Evolutionary conservation across 2,329 filamentous ascomycete genomes (phyloP).

Genomic region (Falciphora oryzae): DNA sequence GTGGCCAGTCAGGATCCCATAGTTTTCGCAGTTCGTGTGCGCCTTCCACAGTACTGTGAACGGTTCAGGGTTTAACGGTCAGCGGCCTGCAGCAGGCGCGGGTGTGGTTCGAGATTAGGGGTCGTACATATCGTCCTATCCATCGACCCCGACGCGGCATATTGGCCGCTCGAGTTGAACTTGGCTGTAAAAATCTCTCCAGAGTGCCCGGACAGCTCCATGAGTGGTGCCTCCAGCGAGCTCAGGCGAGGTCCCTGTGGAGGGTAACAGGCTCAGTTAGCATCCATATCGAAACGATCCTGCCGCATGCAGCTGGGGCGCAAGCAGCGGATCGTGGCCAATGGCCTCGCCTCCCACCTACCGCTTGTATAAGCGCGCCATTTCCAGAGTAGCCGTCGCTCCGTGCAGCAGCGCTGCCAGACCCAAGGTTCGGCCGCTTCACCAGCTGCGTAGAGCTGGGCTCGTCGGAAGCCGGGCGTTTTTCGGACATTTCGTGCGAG

Average conservation of each 20-base stretch:
- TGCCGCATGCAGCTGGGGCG: background rate
- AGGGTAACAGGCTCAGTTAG: constrained; percentile 10
- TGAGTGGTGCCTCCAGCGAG: constrained; percentile 80
- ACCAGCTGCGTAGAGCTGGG: constrained; percentile 77
- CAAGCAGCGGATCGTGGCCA: background rate
- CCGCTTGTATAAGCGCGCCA: constrained; percentile 44
- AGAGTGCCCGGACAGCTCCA: constrained; percentile 80
- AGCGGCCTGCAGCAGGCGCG: background rate
- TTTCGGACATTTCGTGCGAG: constrained; percentile 68
- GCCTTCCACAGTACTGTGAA: constrained; percentile 82
- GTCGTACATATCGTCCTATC: constrained; percentile 77
- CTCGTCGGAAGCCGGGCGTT: constrained; percentile 81
- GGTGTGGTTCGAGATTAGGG: background rate
- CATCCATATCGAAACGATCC: background rate
- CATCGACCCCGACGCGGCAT: constrained; percentile 93
- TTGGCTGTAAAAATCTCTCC: constrained; percentile 87
- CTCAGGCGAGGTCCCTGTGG: constrained; percentile 70
- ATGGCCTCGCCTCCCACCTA: constrained; percentile 26
- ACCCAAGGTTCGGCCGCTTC: constrained; percentile 74
- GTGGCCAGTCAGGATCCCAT: constrained; percentile 81
- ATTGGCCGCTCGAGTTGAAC: constrained; percentile 82
- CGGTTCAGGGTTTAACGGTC: background rate
- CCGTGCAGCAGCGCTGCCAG: constrained; percentile 22
- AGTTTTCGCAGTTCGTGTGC: constrained; percentile 90
- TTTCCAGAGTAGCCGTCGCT: constrained; percentile 25